phyloP scores from a whole-genome alignment of 768 basidiomycete species.

The Lactifluus pinguis region DNA sequence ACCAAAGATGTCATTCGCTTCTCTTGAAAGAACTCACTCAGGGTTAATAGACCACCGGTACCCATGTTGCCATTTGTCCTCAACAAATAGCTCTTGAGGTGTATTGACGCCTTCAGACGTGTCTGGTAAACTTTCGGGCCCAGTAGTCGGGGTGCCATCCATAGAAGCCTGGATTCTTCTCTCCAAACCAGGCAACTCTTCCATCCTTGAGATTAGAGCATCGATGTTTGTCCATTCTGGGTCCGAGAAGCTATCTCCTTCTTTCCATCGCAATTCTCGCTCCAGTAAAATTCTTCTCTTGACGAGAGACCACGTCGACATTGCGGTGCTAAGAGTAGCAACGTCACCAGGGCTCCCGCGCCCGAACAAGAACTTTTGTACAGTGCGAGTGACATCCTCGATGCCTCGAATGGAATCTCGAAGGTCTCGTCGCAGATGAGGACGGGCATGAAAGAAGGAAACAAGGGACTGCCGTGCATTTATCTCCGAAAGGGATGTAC shows the following conservation, averaged over 20 bases:
- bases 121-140: conserved; percentile 9
- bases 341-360: conserved; percentile 62
- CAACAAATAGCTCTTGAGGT: conserved; percentile 14
- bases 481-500: conserved; percentile 66
- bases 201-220: conserved; percentile 43
- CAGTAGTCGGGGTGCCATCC: conserved; percentile 16
- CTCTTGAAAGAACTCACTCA: conserved; percentile 34
- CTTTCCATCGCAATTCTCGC: conserved; percentile 38
- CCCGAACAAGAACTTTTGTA: conserved; percentile 66
- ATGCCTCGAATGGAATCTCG: conserved; percentile 42
- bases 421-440: conserved; percentile 59
- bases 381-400: conserved; percentile 66
- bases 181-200: conserved; percentile 43
- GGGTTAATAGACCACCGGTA: conserved; percentile 57
- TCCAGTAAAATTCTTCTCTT: conserved; percentile 46
- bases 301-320: conserved; percentile 50
- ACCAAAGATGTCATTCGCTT: not conserved
- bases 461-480: conserved; percentile 69
- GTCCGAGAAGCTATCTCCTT: conserved; percentile 18
- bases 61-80: conserved; percentile 26
- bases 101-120: conserved; percentile 15
- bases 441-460: conserved; percentile 51
- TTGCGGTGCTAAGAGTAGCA: conserved; percentile 50
- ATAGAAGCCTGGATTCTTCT: conserved; percentile 42
- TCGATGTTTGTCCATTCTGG: conserved; percentile 53